Evolutionary conservation across 2,329 filamentous ascomycete genomes (phyloP), one percentile per base, ranked within the genome.

Genomic region (Rutstroemia sp.): DNA sequence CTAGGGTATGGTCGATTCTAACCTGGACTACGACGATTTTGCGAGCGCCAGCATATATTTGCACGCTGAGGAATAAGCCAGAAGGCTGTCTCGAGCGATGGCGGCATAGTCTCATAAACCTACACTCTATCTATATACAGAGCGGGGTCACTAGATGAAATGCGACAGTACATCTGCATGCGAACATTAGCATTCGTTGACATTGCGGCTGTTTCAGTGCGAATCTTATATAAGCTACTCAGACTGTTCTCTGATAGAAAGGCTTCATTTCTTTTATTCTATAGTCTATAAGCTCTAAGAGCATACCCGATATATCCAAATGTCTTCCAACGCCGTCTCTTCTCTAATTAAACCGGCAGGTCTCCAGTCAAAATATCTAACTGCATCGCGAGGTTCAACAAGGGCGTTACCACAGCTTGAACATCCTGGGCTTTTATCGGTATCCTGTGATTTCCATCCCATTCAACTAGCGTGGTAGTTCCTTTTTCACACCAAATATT

Each of bases 371-470:
- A 39, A 45, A 55, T n/a, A 4, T 48, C 52, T 34, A 54, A 27
- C 19, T 51, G 8, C 17, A 41, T 30, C 2, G 56, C 56, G 25
- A 58, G 34, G 30, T 12, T 38, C 12, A 57, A 21, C 4, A 84
- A 78, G 48, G 76, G 74, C 10, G 73, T 69, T 10, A 79, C 73
- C 10, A 88, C 72, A 9, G 70, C 73, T 49, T 80, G 74, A 3
- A 91, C 85, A 69, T 91, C 87, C 30, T 70, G 72, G 21, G 72
- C 74, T 73, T 87, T 88, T 58, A 92, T 77, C 2, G 87, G 86
- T 49, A 92, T 74, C 5, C 88, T 73, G 68, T 92, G 88, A 1
- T 76, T 78, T 0, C 86, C 88, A 57, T 88, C 79, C 88, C 88
- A 92, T 68, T 90, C 84, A 1, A 92, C 69, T 47, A 90, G 59